Percentiles rank a stretch among this genome's conserved stretches.
Conservation (phyloP, 2,329 filamentous ascomycete genomes). For the Chrysosporium queenslandicum region DNA sequence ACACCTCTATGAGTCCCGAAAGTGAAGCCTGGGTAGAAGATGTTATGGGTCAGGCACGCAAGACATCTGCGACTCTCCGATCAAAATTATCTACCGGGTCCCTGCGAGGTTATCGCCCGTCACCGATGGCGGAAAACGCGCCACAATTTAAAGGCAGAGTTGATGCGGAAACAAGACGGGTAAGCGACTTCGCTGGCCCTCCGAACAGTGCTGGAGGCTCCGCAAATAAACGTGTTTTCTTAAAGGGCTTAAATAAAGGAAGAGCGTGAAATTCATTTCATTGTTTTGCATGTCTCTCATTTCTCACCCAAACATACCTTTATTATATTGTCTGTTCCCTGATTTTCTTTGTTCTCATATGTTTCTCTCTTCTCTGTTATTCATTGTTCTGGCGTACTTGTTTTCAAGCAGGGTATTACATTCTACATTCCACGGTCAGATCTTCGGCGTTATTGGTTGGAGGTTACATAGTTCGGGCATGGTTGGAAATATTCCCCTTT, state of each 20-base stretch:
- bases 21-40: slow-evolving; percentile 42
- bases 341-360: not conserved
- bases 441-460: not conserved
- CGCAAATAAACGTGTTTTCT: slow-evolving; percentile 30
- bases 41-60: slow-evolving; percentile 37
- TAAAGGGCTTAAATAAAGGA: slow-evolving; percentile 27
- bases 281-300: not conserved
- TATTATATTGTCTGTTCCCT: not conserved
- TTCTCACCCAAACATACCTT: not conserved
- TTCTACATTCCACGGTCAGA: not conserved
- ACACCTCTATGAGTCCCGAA: slow-evolving; percentile 35
- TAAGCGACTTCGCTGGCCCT: slow-evolving; percentile 29
- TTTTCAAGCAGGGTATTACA: not conserved
- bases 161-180: slow-evolving; percentile 17
- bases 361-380: too few relatives aligned
- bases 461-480: not conserved
- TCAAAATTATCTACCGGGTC: slow-evolving; percentile 13
- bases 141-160: not conserved
- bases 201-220: slow-evolving; percentile 18
- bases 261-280: not conserved
- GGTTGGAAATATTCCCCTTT: not conserved
- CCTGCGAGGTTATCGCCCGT: slow-evolving; percentile 6
- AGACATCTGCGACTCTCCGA: slow-evolving; percentile 27
- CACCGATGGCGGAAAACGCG: slow-evolving; percentile 2
- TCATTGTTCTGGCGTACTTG: not conserved